These are phyloP conservation scores for Nicotiana rustica DNA, from an alignment of 305 asterid species.

Conservation along the genomic window DNA sequence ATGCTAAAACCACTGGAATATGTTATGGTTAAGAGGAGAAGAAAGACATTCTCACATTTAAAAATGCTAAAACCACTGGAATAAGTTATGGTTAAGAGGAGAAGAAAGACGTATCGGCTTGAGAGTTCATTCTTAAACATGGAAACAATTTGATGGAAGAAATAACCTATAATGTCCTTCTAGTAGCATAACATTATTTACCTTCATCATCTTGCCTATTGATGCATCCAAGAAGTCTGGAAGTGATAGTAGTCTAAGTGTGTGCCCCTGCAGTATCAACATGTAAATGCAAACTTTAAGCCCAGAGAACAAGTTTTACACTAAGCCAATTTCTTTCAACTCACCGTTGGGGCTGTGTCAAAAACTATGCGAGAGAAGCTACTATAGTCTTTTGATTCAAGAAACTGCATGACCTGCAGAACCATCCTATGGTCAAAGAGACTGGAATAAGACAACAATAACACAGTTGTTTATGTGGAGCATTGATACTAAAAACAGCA, in stretches of 20 bases:
- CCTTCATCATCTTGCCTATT: slow-evolving; percentile 87
- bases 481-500: slow-evolving; percentile 17
- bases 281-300: slow-evolving; percentile 12
- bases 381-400: slow-evolving; percentile 82
- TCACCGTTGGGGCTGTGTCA: slow-evolving; percentile 96
- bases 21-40: not conserved
- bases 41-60: not conserved
- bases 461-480: not conserved
- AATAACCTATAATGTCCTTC: slow-evolving; percentile 23
- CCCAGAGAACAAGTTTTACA: slow-evolving; percentile 5
- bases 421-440: slow-evolving; percentile 33
- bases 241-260: slow-evolving; percentile 88
- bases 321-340: slow-evolving; percentile 36
- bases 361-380: slow-evolving; percentile 88
- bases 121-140: not conserved
- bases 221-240: slow-evolving; percentile 96
- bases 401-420: slow-evolving; percentile 87
- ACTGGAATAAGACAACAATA: not conserved
- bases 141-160: slow-evolving; percentile 10
- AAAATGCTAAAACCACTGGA: not conserved
- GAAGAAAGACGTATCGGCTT: not conserved
- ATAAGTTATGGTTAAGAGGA: not conserved
- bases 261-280: slow-evolving; percentile 73
- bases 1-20: slow-evolving; percentile 12
- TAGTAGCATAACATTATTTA: slow-evolving; percentile 9